Base-by-base conservation (phyloP, 495 filamentous ascomycete genomes). In the Ascobolus immersus region DNA sequence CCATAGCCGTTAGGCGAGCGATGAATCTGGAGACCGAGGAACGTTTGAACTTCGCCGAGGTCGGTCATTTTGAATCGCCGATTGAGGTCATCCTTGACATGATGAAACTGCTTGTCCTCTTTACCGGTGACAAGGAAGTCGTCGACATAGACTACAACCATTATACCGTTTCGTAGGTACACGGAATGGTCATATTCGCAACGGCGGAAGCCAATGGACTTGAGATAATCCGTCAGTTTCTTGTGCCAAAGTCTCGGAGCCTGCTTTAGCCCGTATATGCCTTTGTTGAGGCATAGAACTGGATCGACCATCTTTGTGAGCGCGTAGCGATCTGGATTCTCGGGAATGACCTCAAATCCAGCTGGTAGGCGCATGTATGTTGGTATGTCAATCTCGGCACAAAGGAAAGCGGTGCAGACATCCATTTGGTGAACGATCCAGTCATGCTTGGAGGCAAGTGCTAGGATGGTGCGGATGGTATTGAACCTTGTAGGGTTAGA, bases 251-350 rank as follows among this genome's bases (percentile, higher is more conserved):
- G 9, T 34, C 33, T 21, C 12, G 43, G 21, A 14, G 40, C 26
- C 21, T 48, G 37, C 25, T 48, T 45, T 13, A 48, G 32, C 4
- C 44, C 34, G 28, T 46, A 46, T 13, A 39, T 19, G 21, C 14
- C 35, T 1, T 37, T 40, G 5, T 17, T 14, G 1, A 30, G 11
- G n/a, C n/a, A 0, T 27, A 21, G n/a, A 32, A 28, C 30, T 28
- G 32, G 37, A 14, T 19, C 32, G 15, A 24, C 13, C 18, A 20
- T 7, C n/a, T 12, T 19, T n/a, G n/a, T n/a, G n/a, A n/a, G n/a
- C n/a, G n/a, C n/a, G n/a, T n/a, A n/a, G n/a, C n/a, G n/a, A n/a
- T n/a, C n/a, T n/a, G n/a, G n/a, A n/a, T n/a, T n/a, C n/a, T n/a
- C n/a, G n/a, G n/a, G n/a, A n/a, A n/a, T n/a, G n/a, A n/a, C n/a